These are phyloP conservation scores for Plasmodium knowlesi DNA, from an alignment of 169 alveolate species.

Conservation along the genomic window DNA sequence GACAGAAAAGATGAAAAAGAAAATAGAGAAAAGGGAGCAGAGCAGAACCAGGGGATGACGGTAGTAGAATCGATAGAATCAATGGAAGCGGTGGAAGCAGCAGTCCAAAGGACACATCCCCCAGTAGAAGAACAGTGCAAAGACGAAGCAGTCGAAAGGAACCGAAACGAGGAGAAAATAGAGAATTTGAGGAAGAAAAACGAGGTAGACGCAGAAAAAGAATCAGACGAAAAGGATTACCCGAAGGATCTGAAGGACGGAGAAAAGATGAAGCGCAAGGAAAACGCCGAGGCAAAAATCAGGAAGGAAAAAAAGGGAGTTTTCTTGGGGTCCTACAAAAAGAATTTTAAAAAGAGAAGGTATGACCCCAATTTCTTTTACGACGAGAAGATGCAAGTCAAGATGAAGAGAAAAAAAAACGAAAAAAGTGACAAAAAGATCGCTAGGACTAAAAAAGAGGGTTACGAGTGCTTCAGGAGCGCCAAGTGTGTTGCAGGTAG, in stretches of 20 bases:
- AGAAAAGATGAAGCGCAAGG: slow-evolving; percentile 19
- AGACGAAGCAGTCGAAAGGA: background rate
- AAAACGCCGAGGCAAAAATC: slow-evolving; percentile 1
- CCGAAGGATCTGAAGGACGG: background rate
- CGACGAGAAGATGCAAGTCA: slow-evolving; percentile 21
- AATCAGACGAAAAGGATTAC: background rate
- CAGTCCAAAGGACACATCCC: background rate
- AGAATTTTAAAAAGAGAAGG: slow-evolving; percentile 50
- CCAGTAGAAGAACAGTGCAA: background rate
- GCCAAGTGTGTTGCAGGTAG: slow-evolving; percentile 22
- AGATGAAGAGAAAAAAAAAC: slow-evolving; percentile 62
- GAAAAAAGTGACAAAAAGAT: slow-evolving; percentile 12
- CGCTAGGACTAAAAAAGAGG: slow-evolving; percentile 15
- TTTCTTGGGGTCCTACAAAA: slow-evolving; percentile 52
- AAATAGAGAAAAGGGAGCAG: background rate
- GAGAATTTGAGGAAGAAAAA: background rate
- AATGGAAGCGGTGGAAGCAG: background rate
- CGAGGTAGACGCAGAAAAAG: background rate
- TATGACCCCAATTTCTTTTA: slow-evolving; percentile 23
- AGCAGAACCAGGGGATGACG: background rate
- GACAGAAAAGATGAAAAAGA: background rate
- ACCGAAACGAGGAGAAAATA: background rate
- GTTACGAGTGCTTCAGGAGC: background rate
- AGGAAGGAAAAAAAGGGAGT: slow-evolving; percentile 56
- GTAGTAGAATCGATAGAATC: background rate